Conservation (phyloP, 257 asterid species). For the Solanum arcanum region DNA sequence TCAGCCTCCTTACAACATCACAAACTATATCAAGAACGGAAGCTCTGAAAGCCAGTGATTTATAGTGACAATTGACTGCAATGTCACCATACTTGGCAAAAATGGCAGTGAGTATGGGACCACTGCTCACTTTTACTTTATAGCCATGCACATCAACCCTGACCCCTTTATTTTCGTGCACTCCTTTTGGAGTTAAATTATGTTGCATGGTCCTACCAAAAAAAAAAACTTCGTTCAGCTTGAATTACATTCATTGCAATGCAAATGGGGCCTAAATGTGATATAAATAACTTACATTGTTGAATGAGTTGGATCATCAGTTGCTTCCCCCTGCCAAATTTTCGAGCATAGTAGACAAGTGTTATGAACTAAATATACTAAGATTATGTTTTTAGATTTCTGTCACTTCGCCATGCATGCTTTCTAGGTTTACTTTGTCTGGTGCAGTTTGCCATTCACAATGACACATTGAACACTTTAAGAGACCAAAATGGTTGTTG, state of each 20-base stretch:
- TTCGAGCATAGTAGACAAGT: neutral
- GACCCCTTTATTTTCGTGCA: neutral
- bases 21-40: conserved; percentile 25
- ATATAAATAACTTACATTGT: neutral
- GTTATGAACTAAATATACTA: neutral
- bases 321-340: neutral
- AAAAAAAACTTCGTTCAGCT: neutral
- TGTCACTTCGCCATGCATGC: neutral
- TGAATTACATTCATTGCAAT: neutral
- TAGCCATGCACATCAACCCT: conserved; percentile 20
- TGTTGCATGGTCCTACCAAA: neutral
- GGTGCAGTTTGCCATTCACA: neutral
- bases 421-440: neutral
- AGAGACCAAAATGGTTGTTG: neutral
- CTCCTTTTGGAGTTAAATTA: neutral
- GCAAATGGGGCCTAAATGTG: neutral
- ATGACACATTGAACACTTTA: neutral
- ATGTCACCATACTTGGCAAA: conserved; percentile 29
- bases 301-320: neutral
- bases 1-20: conserved; percentile 14
- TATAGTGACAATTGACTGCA: conserved; percentile 15
- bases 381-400: neutral
- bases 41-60: conserved; percentile 14
- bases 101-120: conserved; percentile 17
- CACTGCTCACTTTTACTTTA: conserved; percentile 11